phyloP scores from a whole-genome alignment of 495 filamentous ascomycete species.

The Penicillium cinerascens region DNA sequence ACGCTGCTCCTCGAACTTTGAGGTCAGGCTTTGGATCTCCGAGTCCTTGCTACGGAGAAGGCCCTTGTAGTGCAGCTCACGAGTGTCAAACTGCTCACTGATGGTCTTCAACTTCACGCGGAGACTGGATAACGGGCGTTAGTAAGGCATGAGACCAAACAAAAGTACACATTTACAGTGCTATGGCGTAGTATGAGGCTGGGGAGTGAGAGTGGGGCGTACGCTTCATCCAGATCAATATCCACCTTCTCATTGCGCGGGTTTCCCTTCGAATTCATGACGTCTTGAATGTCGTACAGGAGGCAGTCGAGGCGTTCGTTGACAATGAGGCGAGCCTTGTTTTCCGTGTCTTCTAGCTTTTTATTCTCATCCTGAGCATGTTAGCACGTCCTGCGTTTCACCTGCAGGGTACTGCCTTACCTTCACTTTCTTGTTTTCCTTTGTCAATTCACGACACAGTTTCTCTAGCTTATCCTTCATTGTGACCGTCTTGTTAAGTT shows the following conservation, averaged over 20 bases:
- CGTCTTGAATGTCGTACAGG: slow-evolving; percentile 74
- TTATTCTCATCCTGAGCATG: slow-evolving; percentile 81
- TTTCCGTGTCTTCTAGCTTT: slow-evolving; percentile 76
- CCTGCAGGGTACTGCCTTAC: slow-evolving; percentile 39
- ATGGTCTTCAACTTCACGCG: slow-evolving; percentile 88
- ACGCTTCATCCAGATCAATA: slow-evolving; percentile 86
- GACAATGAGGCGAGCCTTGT: slow-evolving; percentile 73
- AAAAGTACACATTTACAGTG: background rate
- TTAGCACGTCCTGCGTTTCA: background rate
- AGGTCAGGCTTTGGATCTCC: slow-evolving; percentile 88
- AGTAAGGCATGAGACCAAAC: slow-evolving; percentile 3
- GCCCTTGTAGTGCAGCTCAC: slow-evolving; percentile 86
- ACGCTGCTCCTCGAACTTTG: slow-evolving; percentile 81
- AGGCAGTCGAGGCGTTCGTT: slow-evolving; percentile 77
- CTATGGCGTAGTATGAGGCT: background rate
- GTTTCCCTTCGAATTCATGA: slow-evolving; percentile 73
- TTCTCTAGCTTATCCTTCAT: slow-evolving; percentile 96
- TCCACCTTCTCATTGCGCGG: slow-evolving; percentile 69
- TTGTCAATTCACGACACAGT: slow-evolving; percentile 83
- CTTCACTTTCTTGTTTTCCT: slow-evolving; percentile 97
- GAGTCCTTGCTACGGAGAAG: slow-evolving; percentile 90
- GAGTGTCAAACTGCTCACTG: slow-evolving; percentile 91
- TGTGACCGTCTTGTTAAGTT: slow-evolving; percentile 79
- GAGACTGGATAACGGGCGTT: slow-evolving; percentile 54
- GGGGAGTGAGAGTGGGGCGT: slow-evolving; percentile 23